Percentiles rank a stretch among this genome's conserved stretches.
Evolutionary conservation across 805 yeast genomes (phyloP).

Genomic region (Candida hispaniensis): DNA sequence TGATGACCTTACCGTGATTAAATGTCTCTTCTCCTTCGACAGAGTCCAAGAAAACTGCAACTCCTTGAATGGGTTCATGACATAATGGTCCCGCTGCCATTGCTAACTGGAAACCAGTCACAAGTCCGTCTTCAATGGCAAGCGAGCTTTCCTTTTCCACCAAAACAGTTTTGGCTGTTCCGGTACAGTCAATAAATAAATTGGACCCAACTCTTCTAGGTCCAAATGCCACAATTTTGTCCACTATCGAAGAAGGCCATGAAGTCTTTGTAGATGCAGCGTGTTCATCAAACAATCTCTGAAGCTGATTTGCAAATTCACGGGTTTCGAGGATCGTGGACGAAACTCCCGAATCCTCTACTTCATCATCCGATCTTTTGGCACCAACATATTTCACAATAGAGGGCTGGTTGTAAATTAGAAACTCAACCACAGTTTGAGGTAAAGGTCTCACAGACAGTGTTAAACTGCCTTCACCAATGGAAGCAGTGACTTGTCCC

Average conservation of each 20-base stretch:
- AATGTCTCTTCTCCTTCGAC: conserved; percentile 24
- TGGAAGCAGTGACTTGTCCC: conserved; percentile 33
- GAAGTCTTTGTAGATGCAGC: background rate
- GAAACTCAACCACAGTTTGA: conserved; percentile 28
- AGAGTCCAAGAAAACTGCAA: conserved; percentile 31
- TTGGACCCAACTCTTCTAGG: conserved; percentile 71
- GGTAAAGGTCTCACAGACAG: conserved; percentile 48
- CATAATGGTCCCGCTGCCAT: conserved; percentile 79
- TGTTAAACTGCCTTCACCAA: conserved; percentile 35
- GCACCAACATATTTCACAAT: conserved; percentile 20
- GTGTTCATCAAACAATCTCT: conserved; percentile 3
- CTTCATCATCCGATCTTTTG: conserved; percentile 22
- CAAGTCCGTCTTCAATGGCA: conserved; percentile 46
- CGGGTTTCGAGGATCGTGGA: conserved; percentile 18
- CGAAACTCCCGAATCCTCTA: conserved; percentile 22
- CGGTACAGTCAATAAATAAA: conserved; percentile 47
- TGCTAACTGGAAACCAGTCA: conserved; percentile 80
- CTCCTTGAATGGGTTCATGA: conserved; percentile 79
- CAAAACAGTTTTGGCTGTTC: no score
- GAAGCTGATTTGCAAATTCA: conserved; percentile 2
- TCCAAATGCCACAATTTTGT: conserved; percentile 55
- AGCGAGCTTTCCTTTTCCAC: conserved; percentile 14
- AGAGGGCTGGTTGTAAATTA: conserved; percentile 2
- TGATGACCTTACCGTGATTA: conserved; percentile 60
- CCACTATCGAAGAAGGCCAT: conserved; percentile 24